These are phyloP conservation scores for Fusarium praegraminearum DNA, from an alignment of 2,329 filamentous ascomycete genomes.

Conservation along the genomic window DNA sequence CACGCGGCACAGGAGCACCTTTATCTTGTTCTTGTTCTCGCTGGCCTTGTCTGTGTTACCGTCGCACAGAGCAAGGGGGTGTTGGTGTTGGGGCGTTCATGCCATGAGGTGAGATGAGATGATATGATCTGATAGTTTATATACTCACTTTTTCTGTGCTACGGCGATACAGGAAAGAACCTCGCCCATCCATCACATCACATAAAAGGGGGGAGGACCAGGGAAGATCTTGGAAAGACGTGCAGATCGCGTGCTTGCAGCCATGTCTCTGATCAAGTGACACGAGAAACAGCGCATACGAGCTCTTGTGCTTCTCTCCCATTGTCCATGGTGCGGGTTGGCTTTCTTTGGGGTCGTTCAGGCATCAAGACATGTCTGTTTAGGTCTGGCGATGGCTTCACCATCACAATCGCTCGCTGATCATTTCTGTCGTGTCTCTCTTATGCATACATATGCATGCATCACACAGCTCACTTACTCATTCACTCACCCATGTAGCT, in stretches of 20 bases:
- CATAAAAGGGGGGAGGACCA: slow-evolving; percentile 2
- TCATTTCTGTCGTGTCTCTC: slow-evolving; percentile 16
- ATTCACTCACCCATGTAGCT: neutral
- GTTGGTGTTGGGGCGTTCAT: neutral
- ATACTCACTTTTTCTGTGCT: slow-evolving; percentile 5
- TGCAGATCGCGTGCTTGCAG: slow-evolving; percentile 50
- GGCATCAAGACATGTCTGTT: slow-evolving; percentile 41
- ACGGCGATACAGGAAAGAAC: slow-evolving; percentile 10
- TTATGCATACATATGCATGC: neutral
- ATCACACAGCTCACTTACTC: neutral
- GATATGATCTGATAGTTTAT: neutral
- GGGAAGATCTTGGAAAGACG: slow-evolving; percentile 44
- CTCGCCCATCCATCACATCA: neutral
- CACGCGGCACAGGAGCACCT: slow-evolving; percentile 38
- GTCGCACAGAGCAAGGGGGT: slow-evolving; percentile 27
- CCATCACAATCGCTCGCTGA: slow-evolving; percentile 12
- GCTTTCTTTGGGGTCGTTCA: slow-evolving; percentile 29
- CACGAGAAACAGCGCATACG: slow-evolving; percentile 45
- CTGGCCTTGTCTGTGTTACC: slow-evolving; percentile 15
- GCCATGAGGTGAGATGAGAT: neutral
- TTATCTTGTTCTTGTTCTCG: slow-evolving; percentile 26
- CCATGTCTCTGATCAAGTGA: slow-evolving; percentile 49
- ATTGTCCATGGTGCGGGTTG: slow-evolving; percentile 11
- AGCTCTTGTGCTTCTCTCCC: slow-evolving; percentile 29
- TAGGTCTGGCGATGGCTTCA: slow-evolving; percentile 20